Conservation (phyloP, 2,329 filamentous ascomycete species). For the Cercospora sp. region DNA sequence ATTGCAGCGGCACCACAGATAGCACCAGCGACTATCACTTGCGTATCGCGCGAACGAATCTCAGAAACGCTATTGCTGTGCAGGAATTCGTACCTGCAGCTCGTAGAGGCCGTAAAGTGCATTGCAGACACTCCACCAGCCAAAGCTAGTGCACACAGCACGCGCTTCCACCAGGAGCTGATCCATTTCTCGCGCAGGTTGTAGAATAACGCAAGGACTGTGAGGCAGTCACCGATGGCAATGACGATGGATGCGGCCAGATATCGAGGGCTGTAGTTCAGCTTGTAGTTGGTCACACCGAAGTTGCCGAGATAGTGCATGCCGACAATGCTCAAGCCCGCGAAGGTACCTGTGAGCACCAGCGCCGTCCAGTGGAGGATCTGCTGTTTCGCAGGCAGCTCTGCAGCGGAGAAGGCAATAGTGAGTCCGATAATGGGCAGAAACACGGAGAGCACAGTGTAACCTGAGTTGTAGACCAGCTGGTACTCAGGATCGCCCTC, state of each 20-base stretch:
- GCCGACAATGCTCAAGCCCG: constrained; percentile 73
- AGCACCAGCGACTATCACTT: constrained; percentile 71
- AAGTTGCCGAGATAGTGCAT: constrained; percentile 91
- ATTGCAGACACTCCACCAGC: constrained; percentile 79
- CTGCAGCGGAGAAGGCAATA: constrained; percentile 69
- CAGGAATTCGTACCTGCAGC: constrained; percentile 66
- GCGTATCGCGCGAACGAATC: constrained; percentile 58
- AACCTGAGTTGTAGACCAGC: constrained; percentile 70
- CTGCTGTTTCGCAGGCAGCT: constrained; percentile 39
- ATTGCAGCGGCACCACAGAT: constrained; percentile 49
- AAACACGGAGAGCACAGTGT: constrained; percentile 76
- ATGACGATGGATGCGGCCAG: constrained; percentile 71
- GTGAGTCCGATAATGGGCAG: constrained; percentile 74
- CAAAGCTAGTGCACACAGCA: constrained; percentile 65
- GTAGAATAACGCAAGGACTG: constrained; percentile 75
- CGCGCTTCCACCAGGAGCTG: constrained; percentile 73
- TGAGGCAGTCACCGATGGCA: constrained; percentile 68
- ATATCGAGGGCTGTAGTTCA: constrained; percentile 60
- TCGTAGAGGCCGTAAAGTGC: constrained; percentile 79
- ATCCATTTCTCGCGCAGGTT: constrained; percentile 74
- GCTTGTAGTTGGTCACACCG: constrained; percentile 74
- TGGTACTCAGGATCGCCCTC: constrained; percentile 60
- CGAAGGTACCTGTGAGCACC: constrained; percentile 64
- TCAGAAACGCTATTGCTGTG: constrained; percentile 44
- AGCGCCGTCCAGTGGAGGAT: constrained; percentile 39